These are phyloP conservation scores for Cyberlindnera maclurae DNA, from an alignment of 805 yeast genomes.

Conservation along the genomic window DNA sequence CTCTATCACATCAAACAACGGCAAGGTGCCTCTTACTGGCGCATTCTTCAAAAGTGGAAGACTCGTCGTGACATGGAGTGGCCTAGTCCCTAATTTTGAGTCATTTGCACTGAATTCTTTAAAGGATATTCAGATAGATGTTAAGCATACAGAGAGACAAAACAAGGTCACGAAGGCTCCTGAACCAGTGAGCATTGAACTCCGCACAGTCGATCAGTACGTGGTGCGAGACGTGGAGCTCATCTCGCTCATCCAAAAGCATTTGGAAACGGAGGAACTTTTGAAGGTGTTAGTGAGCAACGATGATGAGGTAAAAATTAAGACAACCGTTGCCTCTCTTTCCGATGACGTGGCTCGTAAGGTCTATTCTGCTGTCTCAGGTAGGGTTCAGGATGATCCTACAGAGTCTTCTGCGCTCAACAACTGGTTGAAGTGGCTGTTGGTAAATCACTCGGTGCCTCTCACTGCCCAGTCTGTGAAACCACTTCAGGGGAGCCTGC, in stretches of 20 bases:
- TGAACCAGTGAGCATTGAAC: conserved; percentile 24
- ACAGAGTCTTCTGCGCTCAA: conserved; percentile 34
- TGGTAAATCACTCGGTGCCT: conserved; percentile 54
- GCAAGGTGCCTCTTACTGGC: conserved; percentile 23
- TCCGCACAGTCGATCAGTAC: conserved; percentile 21
- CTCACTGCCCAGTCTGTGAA: conserved; percentile 32
- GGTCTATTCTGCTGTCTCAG: conserved; percentile 41
- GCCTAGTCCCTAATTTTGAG: conserved; percentile 33
- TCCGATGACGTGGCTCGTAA: conserved; percentile 34
- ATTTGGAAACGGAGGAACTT: conserved; percentile 22
- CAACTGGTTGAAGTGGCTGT: conserved; percentile 76
- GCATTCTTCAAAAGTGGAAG: conserved; percentile 13
- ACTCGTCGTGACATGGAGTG: conserved; percentile 30
- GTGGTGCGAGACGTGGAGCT: conserved; percentile 21
- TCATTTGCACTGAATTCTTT: conserved; percentile 17
- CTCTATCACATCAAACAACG: conserved; percentile 15
- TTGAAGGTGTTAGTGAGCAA: conserved; percentile 18
- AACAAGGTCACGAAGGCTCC: conserved; percentile 7
- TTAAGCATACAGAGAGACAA: conserved; percentile 13
- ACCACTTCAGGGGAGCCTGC: conserved; percentile 49
- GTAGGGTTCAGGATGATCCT: conserved; percentile 38
- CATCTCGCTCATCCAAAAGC: conserved; percentile 8
- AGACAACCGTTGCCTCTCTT: conserved; percentile 32
- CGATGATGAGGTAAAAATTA: conserved; percentile 33
- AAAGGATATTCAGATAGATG: conserved; percentile 20